phyloP scores from a whole-genome alignment of 306 rosid species.

The Glycine soja region DNA sequence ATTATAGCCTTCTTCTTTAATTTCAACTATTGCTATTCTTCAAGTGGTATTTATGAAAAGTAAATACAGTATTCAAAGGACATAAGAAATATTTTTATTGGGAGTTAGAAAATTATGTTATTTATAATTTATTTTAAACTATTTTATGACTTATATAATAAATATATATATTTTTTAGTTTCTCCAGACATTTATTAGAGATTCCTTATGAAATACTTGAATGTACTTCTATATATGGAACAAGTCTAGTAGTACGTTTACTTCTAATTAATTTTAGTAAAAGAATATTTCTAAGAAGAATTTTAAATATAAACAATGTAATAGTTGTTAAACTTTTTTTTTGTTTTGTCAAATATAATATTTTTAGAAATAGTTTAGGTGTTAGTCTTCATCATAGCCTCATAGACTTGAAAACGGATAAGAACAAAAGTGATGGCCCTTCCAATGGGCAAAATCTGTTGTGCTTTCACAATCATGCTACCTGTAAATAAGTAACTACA shows the following conservation, averaged over 20 bases:
- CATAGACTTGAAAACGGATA: neutral
- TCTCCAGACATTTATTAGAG: too few relatives aligned
- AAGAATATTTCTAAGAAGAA: too few relatives aligned
- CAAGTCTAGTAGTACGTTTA: neutral
- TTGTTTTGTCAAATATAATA: neutral
- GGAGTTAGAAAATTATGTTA: too few relatives aligned
- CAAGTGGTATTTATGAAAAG: too few relatives aligned
- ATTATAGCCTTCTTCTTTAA: too few relatives aligned
- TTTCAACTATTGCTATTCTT: too few relatives aligned
- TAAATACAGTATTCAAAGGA: too few relatives aligned
- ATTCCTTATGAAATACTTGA: too few relatives aligned
- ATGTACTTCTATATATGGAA: neutral
- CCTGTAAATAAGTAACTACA: neutral
- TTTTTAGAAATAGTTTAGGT: neutral
- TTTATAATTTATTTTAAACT: too few relatives aligned
- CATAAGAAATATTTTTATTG: too few relatives aligned
- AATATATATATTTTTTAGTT: too few relatives aligned
- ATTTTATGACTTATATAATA: too few relatives aligned
- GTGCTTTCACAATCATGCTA: constrained; percentile 38
- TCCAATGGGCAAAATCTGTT: constrained; percentile 15
- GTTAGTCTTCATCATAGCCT: neutral
- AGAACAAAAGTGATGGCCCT: constrained; percentile 10
- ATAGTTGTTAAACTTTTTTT: neutral
- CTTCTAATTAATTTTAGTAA: neutral
- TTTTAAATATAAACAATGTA: neutral